A percentile compares a stretch with the other conserved stretches of the same genome.
Conservation (phyloP, 495 filamentous ascomycete species). For the Penicillium roqueforti region DNA sequence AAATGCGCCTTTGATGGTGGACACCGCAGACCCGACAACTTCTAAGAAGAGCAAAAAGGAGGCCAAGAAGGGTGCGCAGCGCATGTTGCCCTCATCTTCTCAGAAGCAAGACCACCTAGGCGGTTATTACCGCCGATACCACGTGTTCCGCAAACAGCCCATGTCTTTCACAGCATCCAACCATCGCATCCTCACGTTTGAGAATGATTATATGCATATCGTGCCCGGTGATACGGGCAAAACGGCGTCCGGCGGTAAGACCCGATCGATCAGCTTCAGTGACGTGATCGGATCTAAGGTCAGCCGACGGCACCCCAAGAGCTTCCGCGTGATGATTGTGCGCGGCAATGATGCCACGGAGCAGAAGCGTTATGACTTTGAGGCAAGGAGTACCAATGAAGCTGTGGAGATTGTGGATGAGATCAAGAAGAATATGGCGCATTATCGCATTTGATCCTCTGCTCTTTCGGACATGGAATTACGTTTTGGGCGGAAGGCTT, state of each 20-base stretch:
- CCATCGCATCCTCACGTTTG: slow-evolving; percentile 79
- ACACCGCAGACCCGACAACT: slow-evolving; percentile 32
- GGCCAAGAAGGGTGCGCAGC: slow-evolving; percentile 59
- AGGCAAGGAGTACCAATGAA: slow-evolving; percentile 71
- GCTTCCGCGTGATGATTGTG: slow-evolving; percentile 83
- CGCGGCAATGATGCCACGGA: slow-evolving; percentile 65
- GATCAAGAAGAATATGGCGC: slow-evolving; percentile 62
- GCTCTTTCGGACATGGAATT: slow-evolving; percentile 3
- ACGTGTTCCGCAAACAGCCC: slow-evolving; percentile 86
- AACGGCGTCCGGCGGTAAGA: slow-evolving; percentile 61
- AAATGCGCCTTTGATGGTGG: slow-evolving; percentile 67
- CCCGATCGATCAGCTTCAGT: slow-evolving; percentile 85
- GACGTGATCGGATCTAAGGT: slow-evolving; percentile 94
- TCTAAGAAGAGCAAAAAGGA: slow-evolving; percentile 70
- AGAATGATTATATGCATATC: slow-evolving; percentile 94
- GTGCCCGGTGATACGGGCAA: slow-evolving; percentile 65
- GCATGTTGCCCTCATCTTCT: slow-evolving; percentile 69
- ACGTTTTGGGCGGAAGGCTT: neutral
- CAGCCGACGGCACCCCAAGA: slow-evolving; percentile 81
- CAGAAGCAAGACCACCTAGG: slow-evolving; percentile 72
- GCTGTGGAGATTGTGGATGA: slow-evolving; percentile 88
- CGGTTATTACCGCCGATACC: slow-evolving; percentile 76
- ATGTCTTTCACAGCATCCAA: slow-evolving; percentile 88
- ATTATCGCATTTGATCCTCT: slow-evolving; percentile 40
- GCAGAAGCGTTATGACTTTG: slow-evolving; percentile 95